Base-by-base conservation (phyloP, 2,329 filamentous ascomycete species). In the Bipolaris gigantea region DNA sequence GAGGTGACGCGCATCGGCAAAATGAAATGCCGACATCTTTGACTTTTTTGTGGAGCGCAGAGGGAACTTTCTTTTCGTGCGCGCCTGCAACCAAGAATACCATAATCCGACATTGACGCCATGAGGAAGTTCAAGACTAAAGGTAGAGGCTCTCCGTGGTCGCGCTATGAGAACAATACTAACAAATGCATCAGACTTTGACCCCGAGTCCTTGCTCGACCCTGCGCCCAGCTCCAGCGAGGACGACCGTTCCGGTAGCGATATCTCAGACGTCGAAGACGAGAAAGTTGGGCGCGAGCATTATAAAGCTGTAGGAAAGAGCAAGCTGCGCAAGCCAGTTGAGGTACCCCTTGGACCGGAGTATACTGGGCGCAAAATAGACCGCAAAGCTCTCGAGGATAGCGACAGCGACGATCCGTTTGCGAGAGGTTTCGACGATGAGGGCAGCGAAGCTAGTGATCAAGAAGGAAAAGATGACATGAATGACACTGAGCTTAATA, bases 231-330 rank as follows among this genome's bases (percentile, higher is more conserved):
- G 76, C 57, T 81, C 80, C n/a, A 82, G 80, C 51, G 82, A 83
- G 50, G 83, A 83, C 53, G 83, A 83, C 42, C 79, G 77, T 39
- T 80, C 75, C 13, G 82, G 79, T 46, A 84, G 81, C 40, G 80
- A 74, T 5, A 13, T 59, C 11, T 71, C 68, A 15, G 75, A 74
- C 19, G 52, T 73, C 64, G 36, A 68, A 48, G 74, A 81, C 62
- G 78, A 72, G 10, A 76, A 83, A 56, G 80, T 81, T 10, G 91
- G 89, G 18, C 89, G 92, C 30, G 93, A 96, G 66, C 93, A 97
- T 72, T 97, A 97, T 71, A 83, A 89, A 39, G 76, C 82, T 48
- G 90, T 96, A 30, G 89, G 87, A 81, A 94, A 92, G 80, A 94
- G 89, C 77, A 93, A 89, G 72, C 79, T 97, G 62, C 86, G 91